Evolutionary conservation across 495 filamentous ascomycete species (phyloP).

Genomic region (Diplogelasinospora grovesii): DNA sequence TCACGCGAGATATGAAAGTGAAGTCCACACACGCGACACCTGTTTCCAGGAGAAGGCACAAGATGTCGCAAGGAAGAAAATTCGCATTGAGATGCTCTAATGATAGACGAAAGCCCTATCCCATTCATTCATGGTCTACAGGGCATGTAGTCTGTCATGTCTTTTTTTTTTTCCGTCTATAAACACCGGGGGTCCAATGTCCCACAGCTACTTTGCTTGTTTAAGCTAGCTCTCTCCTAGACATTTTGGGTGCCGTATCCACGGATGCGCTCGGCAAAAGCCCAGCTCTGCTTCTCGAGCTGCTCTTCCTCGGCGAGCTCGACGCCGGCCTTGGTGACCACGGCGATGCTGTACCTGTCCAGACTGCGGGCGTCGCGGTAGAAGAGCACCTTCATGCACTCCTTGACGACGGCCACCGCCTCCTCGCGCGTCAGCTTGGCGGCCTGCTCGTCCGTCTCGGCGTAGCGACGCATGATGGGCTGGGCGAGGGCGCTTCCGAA

Average conservation of each 20-base stretch:
- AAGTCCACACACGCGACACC: no score
- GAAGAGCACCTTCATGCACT: conserved; percentile 97
- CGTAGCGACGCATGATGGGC: conserved; percentile 76
- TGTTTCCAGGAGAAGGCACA: no score
- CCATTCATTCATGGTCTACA: no score
- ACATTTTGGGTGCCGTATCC: conserved; percentile 48
- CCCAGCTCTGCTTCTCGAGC: conserved; percentile 82
- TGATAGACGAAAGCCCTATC: no score
- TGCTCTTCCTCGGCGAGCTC: conserved; percentile 74
- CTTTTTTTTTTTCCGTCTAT: no score
- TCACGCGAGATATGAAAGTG: no score
- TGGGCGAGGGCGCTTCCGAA: conserved; percentile 90
- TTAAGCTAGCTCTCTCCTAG: no score
- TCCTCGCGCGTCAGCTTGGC: conserved; percentile 64
- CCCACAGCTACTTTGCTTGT: neutral
- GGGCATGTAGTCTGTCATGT: no score
- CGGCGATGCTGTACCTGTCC: conserved; percentile 84
- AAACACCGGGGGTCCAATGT: no score
- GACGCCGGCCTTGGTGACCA: conserved; percentile 78
- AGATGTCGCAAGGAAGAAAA: no score
- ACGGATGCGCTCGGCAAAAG: conserved; percentile 80
- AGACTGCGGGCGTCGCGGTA: conserved; percentile 92
- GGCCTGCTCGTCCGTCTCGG: conserved; percentile 72
- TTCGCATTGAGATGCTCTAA: no score
- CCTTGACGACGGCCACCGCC: conserved; percentile 71